These are phyloP conservation scores for Cytospora leucostoma DNA, from an alignment of 2,329 filamentous ascomycete species.

Conservation along the genomic window DNA sequence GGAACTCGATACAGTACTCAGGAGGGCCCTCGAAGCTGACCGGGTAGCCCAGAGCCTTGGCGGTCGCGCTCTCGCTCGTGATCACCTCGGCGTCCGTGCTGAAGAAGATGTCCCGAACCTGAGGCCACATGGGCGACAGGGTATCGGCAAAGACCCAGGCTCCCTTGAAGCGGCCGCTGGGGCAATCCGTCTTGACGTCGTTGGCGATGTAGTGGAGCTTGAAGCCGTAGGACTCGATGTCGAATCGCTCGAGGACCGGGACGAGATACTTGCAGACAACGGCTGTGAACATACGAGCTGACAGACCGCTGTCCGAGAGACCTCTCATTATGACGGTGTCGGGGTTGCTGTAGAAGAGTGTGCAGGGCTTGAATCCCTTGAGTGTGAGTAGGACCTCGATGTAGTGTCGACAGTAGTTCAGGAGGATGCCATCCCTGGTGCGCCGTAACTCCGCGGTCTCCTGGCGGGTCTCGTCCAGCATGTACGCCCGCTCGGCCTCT, in stretches of 20 bases:
- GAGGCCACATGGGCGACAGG: background rate
- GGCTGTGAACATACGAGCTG: background rate
- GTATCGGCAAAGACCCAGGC: constrained; percentile 9
- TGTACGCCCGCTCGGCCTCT: background rate
- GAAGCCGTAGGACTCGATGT: constrained; percentile 10
- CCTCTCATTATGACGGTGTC: background rate
- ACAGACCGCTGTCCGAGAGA: no score
- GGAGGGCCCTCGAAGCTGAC: no score
- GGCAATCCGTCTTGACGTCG: background rate
- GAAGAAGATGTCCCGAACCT: constrained; percentile 5
- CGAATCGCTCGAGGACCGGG: background rate
- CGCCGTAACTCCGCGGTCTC: background rate
- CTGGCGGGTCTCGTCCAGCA: background rate
- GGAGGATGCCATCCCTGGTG: background rate
- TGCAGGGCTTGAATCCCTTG: background rate
- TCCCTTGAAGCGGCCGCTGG: background rate
- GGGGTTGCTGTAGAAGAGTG: background rate
- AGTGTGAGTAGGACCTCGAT: background rate
- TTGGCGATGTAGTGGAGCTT: background rate
- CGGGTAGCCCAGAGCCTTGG: no score
- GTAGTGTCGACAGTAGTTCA: background rate
- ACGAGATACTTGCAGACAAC: constrained; percentile 5
- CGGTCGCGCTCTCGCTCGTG: no score
- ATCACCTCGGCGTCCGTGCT: no score
- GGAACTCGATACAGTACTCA: no score